These are phyloP conservation scores for Penicillium nucicola DNA, from an alignment of 495 filamentous ascomycete genomes.

Conservation along the genomic window DNA sequence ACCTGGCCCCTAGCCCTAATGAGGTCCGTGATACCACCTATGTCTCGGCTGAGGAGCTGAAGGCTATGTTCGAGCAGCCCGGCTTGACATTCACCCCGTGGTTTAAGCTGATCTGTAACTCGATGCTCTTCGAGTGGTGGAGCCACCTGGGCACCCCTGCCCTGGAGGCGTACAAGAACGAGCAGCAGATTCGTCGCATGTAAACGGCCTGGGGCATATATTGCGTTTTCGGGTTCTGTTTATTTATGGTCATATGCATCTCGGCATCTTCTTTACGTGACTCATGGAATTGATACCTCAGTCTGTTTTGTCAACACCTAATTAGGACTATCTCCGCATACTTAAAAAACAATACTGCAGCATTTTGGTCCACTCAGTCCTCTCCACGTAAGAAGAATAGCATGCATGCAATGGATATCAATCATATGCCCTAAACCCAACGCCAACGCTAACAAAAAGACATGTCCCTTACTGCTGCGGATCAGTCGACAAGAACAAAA, in stretches of 20 bases:
- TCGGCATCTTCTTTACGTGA: background rate
- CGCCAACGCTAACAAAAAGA: slow-evolving; percentile 4
- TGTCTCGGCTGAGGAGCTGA: slow-evolving; percentile 78
- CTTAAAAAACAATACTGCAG: background rate
- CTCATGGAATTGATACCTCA: slow-evolving; percentile 12
- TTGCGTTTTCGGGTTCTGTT: background rate
- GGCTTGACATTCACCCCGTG: slow-evolving; percentile 88
- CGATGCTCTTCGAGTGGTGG: slow-evolving; percentile 99
- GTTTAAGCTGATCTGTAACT: slow-evolving; percentile 99
- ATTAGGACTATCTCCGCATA: background rate
- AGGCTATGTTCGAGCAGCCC: slow-evolving; percentile 77
- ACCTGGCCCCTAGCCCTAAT: slow-evolving; percentile 76
- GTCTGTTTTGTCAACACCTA: background rate
- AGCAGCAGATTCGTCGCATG: slow-evolving; percentile 89
- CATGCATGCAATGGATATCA: background rate
- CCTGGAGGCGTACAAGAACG: slow-evolving; percentile 80
- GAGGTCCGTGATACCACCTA: slow-evolving; percentile 83
- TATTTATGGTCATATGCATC: background rate
- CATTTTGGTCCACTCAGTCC: no score
- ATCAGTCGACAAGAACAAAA: slow-evolving; percentile 61
- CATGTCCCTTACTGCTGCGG: slow-evolving; percentile 10
- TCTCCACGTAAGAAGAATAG: no score
- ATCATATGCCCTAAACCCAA: background rate
- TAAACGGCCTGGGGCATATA: slow-evolving; percentile 20
- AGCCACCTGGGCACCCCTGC: slow-evolving; percentile 70